A percentile compares a stretch with the other conserved stretches of the same genome.
Evolutionary conservation across 2,329 filamentous ascomycete genomes (phyloP).

Genomic region (Colletotrichum sp.): DNA sequence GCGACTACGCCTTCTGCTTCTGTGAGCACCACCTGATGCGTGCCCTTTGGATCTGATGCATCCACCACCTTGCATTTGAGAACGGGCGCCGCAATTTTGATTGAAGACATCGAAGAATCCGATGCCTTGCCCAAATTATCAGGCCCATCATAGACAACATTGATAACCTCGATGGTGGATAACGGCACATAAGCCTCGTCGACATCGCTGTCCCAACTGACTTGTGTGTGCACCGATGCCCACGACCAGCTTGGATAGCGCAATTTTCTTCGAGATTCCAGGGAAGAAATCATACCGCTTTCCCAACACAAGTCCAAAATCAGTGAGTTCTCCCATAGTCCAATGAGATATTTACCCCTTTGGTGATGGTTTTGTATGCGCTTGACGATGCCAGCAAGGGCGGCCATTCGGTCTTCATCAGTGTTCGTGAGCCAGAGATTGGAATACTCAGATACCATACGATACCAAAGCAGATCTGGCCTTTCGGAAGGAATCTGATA

Average conservation of each 20-base stretch:
- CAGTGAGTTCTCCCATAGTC: neutral
- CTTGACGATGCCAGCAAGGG: neutral
- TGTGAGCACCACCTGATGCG: no score
- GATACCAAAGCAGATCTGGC: neutral
- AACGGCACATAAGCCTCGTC: fast-evolving
- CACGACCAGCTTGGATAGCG: no score
- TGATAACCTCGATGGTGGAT: fast-evolving
- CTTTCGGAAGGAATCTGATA: fast-evolving
- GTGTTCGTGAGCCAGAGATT: fast-evolving
- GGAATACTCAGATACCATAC: neutral
- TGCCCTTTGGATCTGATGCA: no score
- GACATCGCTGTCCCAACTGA: fast-evolving
- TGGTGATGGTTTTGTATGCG: fast-evolving
- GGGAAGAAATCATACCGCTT: no score
- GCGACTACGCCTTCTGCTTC: no score
- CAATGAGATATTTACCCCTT: neutral
- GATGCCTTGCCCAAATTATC: no score
- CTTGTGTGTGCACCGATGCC: no score
- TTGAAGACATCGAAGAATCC: no score
- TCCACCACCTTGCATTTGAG: no score
- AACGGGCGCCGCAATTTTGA: fast-evolving
- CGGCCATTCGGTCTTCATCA: neutral
- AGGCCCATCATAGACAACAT: no score
- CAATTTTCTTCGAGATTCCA: fast-evolving
- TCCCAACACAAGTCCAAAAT: neutral